Conservation (phyloP, 345 rosid species). For the Capsella bursapastoris region DNA sequence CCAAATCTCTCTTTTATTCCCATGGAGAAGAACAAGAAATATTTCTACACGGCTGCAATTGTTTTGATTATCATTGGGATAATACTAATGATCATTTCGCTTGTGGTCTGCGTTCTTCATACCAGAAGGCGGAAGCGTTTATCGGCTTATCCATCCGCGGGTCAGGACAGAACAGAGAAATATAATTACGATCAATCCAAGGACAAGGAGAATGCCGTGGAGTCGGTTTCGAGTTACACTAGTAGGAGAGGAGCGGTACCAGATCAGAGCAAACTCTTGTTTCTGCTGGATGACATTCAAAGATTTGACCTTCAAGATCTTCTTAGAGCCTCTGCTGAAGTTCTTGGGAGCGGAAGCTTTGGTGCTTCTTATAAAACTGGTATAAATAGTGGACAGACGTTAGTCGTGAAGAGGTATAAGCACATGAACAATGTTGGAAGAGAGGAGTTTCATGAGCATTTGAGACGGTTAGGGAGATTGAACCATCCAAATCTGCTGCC, state of each 20-base stretch:
- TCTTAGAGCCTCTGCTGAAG: conserved; percentile 77
- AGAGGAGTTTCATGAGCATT: conserved; percentile 72
- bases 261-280: conserved; percentile 55
- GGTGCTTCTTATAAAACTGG: conserved; percentile 78
- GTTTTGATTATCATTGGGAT: conserved; percentile 41
- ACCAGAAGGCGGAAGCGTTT: conserved; percentile 30
- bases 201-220: conserved; percentile 17
- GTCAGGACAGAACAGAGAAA: conserved; percentile 34
- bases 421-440: conserved; percentile 74
- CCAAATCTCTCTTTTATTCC: conserved; percentile 1
- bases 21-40: neutral
- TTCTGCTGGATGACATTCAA: conserved; percentile 55
- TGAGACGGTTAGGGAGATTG: conserved; percentile 66
- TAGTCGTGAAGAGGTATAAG: conserved; percentile 82
- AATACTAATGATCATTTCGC: conserved; percentile 33
- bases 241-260: conserved; percentile 24
- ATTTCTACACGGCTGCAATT: conserved; percentile 34
- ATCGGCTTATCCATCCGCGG: conserved; percentile 37
- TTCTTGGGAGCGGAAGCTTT: conserved; percentile 81
- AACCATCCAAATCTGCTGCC: conserved; percentile 65
- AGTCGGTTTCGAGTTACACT: conserved; percentile 31
- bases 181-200: conserved; percentile 24
- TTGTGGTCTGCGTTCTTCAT: conserved; percentile 33
- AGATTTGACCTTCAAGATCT: conserved; percentile 73
- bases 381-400: conserved; percentile 41